Evolutionary conservation across 345 rosid genomes (phyloP).

Genomic region (Erysimum cheiranthoides): DNA sequence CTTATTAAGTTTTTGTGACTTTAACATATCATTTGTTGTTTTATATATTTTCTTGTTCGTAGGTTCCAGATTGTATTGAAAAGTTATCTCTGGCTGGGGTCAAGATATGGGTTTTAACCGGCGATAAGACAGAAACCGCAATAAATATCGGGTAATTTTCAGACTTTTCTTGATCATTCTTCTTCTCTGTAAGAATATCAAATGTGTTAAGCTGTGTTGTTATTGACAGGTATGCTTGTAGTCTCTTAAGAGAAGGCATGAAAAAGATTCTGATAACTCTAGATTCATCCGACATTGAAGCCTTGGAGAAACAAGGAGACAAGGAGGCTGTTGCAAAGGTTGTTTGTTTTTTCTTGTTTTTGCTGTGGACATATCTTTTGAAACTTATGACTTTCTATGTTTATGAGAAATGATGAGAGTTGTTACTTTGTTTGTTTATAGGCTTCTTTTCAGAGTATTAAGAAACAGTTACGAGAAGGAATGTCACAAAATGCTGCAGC

Average conservation of each 20-base stretch:
- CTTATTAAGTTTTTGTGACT: neutral
- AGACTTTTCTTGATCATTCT: constrained; percentile 11
- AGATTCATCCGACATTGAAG: constrained; percentile 66
- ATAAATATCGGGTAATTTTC: constrained; percentile 78
- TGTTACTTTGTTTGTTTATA: constrained; percentile 33
- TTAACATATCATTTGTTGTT: neutral
- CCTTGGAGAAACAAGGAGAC: constrained; percentile 66
- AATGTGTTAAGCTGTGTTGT: constrained; percentile 23
- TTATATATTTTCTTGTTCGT: neutral
- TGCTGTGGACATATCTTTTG: neutral
- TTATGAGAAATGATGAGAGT: constrained; percentile 1
- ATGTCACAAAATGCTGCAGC: constrained; percentile 42
- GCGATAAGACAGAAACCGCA: constrained; percentile 93
- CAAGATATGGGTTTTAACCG: constrained; percentile 88
- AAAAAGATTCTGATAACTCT: constrained; percentile 63
- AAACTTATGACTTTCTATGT: neutral
- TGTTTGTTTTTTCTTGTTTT: constrained; percentile 11
- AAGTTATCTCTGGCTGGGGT: constrained; percentile 82
- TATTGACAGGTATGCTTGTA: constrained; percentile 75
- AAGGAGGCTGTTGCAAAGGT: constrained; percentile 64
- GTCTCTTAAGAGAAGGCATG: constrained; percentile 80
- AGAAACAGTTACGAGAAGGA: constrained; percentile 57
- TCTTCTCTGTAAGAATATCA: constrained; percentile 3
- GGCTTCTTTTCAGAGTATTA: constrained; percentile 67
- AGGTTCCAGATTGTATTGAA: constrained; percentile 84